A percentile compares a stretch with the other conserved stretches of the same genome.
phyloP scores from a whole-genome alignment of 345 rosid genomes.

The Aethionema arabicum region DNA sequence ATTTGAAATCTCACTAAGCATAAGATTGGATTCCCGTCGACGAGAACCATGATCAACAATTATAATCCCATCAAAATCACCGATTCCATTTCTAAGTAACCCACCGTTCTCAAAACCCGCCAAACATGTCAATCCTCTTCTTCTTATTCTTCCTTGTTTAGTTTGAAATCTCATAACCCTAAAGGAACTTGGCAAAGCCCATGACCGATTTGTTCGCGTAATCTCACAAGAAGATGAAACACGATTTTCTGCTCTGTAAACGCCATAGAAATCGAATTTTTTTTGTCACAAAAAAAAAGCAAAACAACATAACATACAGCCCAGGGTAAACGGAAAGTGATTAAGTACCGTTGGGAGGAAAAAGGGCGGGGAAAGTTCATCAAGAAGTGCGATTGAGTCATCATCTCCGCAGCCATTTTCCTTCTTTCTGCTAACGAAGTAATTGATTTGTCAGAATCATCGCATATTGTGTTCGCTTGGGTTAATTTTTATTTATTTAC shows the following conservation, averaged over 20 bases:
- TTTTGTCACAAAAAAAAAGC: not conserved
- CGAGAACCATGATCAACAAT: slow-evolving; percentile 97
- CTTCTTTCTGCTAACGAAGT: not conserved
- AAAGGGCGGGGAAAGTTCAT: slow-evolving; percentile 1
- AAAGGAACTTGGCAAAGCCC: slow-evolving; percentile 29
- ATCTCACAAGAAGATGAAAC: slow-evolving; percentile 17
- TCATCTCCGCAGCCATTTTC: slow-evolving; percentile 9
- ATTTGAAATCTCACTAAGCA: slow-evolving; percentile 57
- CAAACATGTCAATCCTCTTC: slow-evolving; percentile 32
- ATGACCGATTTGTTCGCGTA: slow-evolving; percentile 21
- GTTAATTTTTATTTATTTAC: too few relatives aligned
- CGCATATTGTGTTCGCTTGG: too few relatives aligned
- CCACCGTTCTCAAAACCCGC: slow-evolving; percentile 37
- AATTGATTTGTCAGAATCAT: not conserved
- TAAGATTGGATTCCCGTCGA: slow-evolving; percentile 77
- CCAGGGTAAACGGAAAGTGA: not conserved
- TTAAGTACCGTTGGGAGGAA: slow-evolving; percentile 24
- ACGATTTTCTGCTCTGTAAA: slow-evolving; percentile 19
- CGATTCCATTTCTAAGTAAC: slow-evolving; percentile 34
- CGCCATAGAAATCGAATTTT: not conserved
- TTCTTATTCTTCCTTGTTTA: slow-evolving; percentile 7
- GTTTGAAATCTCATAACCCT: slow-evolving; percentile 28
- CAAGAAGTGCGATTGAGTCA: slow-evolving; percentile 23
- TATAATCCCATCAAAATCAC: slow-evolving; percentile 68
- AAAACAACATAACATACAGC: not conserved